Base-by-base conservation (phyloP, 164 flowering plant species). In the Buxus sempervirens region DNA sequence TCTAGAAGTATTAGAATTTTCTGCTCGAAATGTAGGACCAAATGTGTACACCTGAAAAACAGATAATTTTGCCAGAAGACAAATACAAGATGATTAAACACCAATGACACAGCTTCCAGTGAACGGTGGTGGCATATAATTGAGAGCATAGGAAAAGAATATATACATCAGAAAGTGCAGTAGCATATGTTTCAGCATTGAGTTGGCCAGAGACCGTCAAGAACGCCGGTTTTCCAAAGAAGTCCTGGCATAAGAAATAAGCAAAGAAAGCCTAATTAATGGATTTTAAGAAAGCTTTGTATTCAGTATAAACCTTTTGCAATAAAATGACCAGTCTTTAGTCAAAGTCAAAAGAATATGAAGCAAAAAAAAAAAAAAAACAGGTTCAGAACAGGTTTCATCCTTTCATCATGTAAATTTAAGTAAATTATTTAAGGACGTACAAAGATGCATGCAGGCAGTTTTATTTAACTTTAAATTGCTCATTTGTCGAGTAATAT, bases 141-240 rank as follows among this genome's bases (percentile, higher is more conserved):
- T 13, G 42, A 61, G 10, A 72, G n/a, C 54, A 41, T 22, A 36
- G 54, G 21, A 45, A 74, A 71, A 62, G 73, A 71, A 58, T 25
- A 56, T 58, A 38, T 89, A 95, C 99, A 86, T 96, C 96, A 69
- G 96, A 84, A 64, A 96, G 96, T 73, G 98, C 96, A 79, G 89
- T 82, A 61, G 99, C 97, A 82, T 89, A 91, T 70, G 99, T 83
- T 84, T 96, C 99, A 61, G 87, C 98, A 79, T 96, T 96, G 67
- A 93, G 98, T 80, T 96, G 99, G 76, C 99, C 99, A 0, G 99
- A 96, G 54, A 96, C 99, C n/a, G 98, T 96, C 84, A 96, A 75
- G 80, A 91, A 96, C 64, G 99, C 99, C 41, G 96, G 98, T 77
- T 85, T 90, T 69, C 95, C 93, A 73, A 96, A 96, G 75, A 96